Base-by-base conservation (phyloP, 805 yeast genomes). In the Komagataella pseudopastoris region DNA sequence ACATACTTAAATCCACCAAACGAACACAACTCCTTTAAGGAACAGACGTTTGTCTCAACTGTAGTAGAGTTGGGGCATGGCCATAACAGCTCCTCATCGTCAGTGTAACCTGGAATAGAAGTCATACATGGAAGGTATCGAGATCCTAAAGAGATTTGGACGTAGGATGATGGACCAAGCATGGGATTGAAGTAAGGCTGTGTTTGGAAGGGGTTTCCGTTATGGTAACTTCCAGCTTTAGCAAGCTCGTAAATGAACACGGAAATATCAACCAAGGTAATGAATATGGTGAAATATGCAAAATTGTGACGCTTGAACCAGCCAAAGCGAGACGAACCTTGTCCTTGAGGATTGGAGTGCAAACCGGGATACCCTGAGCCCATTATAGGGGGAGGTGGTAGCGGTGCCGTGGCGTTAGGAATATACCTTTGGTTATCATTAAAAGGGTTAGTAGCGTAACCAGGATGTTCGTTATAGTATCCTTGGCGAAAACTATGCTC, bases 161-260 rank as follows among this genome's bases (percentile, higher is more conserved):
- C 68, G 58, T 81, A 81, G 0, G 82, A 66, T 2, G 88, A 81
- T 10, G 90, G 90, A 1, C 90, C 90, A 23, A 84, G 61, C 89
- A 84, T 83, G 5, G 89, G 90, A 60, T 84, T 84, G 68, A 84
- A 81, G 54, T 78, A 76, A 4, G 90, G 90, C 56, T 80, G 63
- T 0, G 86, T 80, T 60, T 80, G 87, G 54, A 84, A 74, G 3
- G 83, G 78, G 14, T 76, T 71, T 2, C 87, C 86, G 0, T 89
- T 83, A 10, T 48, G 44, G 47, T 77, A 67, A 5, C 61, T 58
- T 5, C 79, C 74, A 85, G 80, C 79, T 52, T 66, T 68, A 8
- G 70, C 74, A 43, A 84, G 63, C 61, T 84, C 89, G 10, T 74
- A 83, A 6, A 82, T 71, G 59, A 84, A 84, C 6, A 84, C 82